Evolutionary conservation across 495 filamentous ascomycete species (phyloP).

Genomic region (Sordaria brevicollis): DNA sequence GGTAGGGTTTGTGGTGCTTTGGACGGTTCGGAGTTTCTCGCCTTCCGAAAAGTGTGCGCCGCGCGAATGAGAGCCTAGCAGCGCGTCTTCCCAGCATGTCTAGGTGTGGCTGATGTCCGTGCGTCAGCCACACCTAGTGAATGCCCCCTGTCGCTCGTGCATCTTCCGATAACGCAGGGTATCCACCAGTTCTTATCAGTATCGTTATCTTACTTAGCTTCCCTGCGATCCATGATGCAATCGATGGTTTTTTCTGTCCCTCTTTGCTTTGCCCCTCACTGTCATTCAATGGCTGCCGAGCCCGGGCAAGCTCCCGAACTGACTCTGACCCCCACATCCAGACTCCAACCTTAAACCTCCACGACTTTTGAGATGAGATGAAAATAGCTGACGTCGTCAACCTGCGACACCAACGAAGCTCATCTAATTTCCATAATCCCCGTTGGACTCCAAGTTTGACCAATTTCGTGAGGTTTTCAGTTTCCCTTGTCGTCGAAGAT

Average conservation of each 20-base stretch:
- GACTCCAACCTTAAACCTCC: not conserved
- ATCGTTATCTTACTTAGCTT: not conserved
- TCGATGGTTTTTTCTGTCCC: not conserved
- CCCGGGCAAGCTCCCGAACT: not conserved
- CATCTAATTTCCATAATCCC: not conserved
- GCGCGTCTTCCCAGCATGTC: not conserved
- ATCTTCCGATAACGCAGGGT: not conserved
- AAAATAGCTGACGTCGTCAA: not conserved
- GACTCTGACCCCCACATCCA: not conserved
- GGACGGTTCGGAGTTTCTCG: conserved; percentile 19
- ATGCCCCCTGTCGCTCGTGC: not conserved
- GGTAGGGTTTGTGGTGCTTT: conserved; percentile 19
- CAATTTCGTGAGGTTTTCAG: not conserved
- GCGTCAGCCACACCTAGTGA: not conserved
- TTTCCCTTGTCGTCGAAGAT: not conserved
- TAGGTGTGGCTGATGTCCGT: not conserved
- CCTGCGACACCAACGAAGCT: not conserved
- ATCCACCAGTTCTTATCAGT: not conserved
- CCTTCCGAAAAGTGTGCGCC: not conserved
- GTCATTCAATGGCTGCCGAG: not conserved
- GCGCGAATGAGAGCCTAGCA: not conserved
- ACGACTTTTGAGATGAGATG: not conserved
- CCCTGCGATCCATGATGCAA: not conserved
- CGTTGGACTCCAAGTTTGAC: not conserved
- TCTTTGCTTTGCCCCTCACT: not conserved